Evolutionary conservation across 441 rosid species (phyloP).

Genomic region (Populus hybrid): DNA sequence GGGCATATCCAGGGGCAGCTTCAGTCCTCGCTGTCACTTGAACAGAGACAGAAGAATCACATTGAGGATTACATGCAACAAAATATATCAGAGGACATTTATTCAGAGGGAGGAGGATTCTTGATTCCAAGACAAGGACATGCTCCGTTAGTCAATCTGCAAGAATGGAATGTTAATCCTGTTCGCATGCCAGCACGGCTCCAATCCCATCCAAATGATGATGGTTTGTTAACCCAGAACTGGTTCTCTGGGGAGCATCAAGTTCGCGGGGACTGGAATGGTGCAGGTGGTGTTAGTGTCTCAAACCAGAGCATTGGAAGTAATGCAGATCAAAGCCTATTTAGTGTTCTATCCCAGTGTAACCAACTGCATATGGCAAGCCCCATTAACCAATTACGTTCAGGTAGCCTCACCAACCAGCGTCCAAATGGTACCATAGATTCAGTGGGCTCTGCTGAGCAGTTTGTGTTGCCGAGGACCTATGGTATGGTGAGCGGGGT

Average conservation of each 20-base stretch:
- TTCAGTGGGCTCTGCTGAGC: constrained; percentile 44
- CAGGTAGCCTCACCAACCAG: background rate
- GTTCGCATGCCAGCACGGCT: constrained; percentile 44
- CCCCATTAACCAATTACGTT: background rate
- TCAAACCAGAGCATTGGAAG: constrained; percentile 46
- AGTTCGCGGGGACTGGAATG: constrained; percentile 62
- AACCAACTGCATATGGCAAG: constrained; percentile 39
- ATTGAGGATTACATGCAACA: constrained; percentile 55
- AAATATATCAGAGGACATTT: constrained; percentile 48
- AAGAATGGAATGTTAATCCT: constrained; percentile 57
- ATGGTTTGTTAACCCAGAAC: constrained; percentile 54
- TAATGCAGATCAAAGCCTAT: constrained; percentile 75
- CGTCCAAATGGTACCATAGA: constrained; percentile 39
- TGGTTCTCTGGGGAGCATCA: constrained; percentile 71
- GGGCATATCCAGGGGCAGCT: constrained; percentile 62
- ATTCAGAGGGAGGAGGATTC: constrained; percentile 55
- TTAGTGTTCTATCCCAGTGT: constrained; percentile 69
- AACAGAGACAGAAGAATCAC: constrained; percentile 61
- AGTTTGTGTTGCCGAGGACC: constrained; percentile 58
- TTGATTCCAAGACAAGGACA: constrained; percentile 60
- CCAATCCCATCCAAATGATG: constrained; percentile 44
- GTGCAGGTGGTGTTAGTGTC: constrained; percentile 42
- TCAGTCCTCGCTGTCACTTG: constrained; percentile 43
- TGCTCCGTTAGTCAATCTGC: constrained; percentile 42
- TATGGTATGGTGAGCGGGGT: constrained; percentile 59